Base-by-base conservation (phyloP, 1,284 basidiomycete species). In the Mycena sp. region DNA sequence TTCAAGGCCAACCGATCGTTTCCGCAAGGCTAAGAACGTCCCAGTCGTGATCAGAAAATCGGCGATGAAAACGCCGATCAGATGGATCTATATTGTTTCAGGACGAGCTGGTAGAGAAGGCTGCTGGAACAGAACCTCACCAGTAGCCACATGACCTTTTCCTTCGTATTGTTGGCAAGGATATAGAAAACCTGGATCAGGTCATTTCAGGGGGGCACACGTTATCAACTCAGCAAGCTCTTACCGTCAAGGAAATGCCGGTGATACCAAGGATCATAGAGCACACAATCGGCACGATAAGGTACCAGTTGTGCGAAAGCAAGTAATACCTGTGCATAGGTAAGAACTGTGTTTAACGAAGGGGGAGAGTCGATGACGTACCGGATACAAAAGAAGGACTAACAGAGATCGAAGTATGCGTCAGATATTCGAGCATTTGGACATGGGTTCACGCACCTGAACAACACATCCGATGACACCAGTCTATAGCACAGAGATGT, bases 121-220 rank as follows among this genome's bases (percentile, higher is more conserved):
- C 1, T 2, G n/a, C 4, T 19, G 6, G 5, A 40, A 21, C 14
- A 25, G n/a, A 44, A 48, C 16, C 16, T 4, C 30, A 61, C 60
- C 60, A 63, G 17, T 10, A 66, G 61, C 60, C 60, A 66, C 60
- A 57, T 66, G n/a, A 59, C 60, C 19, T 66, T 66, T 2, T 38
- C 52, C 16, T 54, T 30, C 4, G 46, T 25, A 26, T 65, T 61
- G 4, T 46, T 50, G 6, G 50, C 23, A 38, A 65, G 49, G 48
- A 64, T 60, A 41, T 21, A n/a, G n/a, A n/a, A n/a, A n/a, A n/a
- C n/a, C n/a, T n/a, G n/a, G n/a, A n/a, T n/a, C n/a, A n/a, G n/a
- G n/a, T n/a, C n/a, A n/a, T n/a, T n/a, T n/a, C n/a, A n/a, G n/a
- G n/a, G n/a, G n/a, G n/a, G n/a, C n/a, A n/a, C n/a, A n/a, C n/a